Evolutionary conservation across 805 yeast species (phyloP), one percentile per base, ranked within the genome.

Genomic region (Priceomyces carsonii): DNA sequence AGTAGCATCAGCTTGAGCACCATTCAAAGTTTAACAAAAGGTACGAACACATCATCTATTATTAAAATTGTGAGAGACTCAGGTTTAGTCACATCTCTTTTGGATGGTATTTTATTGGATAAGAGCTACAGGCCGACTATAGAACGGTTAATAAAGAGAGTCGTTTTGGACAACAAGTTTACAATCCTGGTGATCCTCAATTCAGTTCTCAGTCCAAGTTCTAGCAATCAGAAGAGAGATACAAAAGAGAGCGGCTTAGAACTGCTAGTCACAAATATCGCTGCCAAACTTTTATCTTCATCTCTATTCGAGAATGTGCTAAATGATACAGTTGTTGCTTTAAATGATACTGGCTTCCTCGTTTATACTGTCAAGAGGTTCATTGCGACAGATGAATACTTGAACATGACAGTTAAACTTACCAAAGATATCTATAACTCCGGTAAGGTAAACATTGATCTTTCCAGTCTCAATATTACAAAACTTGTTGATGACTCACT

Each of bases 311-410:
- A 44, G 23, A 38, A 47, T 19, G 46, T 51, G n/a, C 51, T 60
- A 32, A 41, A 41, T n/a, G 65, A 53, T 26, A 37, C 50, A 8
- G 43, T 61, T 24, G 44, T 51, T 28, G 68, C 71, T 7, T 55
- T 68, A 36, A 68, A 68, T 49, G 63, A 66, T 40, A 67, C 73
- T 5, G 69, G 66, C 9, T 51, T 68, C 30, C 61, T 57, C 12
- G 63, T 64, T 8, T 61, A 65, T 44, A 53, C 59, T 8, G 47
- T 61, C n/a, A 65, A 68, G 45, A 41, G 58, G 25, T 51, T 63
- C 38, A 41, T 68, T 26, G 57, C 66, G 8, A 50, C 59, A 37
- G 59, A 57, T 38, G 46, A 50, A 3, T 67, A 67, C 43, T 53
- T 58, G 15, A 61, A 63, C 39, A 51, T 65, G 59, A 61, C 69